Conservation (phyloP, 140 eudicot species). For the Stevia rebaudiana region DNA sequence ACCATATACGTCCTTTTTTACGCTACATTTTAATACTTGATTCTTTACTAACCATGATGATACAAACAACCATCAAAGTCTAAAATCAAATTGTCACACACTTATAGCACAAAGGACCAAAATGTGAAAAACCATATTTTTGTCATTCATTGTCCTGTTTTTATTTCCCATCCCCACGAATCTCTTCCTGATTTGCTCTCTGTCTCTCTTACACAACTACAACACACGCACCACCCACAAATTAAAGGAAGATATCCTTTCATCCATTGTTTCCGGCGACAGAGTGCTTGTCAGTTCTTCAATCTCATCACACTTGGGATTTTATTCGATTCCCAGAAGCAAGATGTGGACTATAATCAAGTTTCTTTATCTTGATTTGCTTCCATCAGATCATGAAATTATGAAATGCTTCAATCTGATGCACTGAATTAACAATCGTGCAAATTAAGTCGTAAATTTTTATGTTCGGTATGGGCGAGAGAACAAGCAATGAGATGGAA, state of each 20-base stretch:
- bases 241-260: neutral
- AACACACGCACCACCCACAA: neutral
- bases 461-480: conserved; percentile 46
- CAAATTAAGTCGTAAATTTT: neutral
- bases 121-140: neutral
- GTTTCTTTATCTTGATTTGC: conserved; percentile 31
- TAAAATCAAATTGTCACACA: neutral
- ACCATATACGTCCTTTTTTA: too few species aligned
- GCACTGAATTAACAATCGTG: neutral
- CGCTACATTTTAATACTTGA: too few species aligned
- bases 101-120: conserved; percentile 16
- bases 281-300: conserved; percentile 16
- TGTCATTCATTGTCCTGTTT: conserved; percentile 18
- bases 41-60: too few species aligned
- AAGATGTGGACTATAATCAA: conserved; percentile 29
- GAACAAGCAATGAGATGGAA: conserved; percentile 46
- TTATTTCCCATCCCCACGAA: conserved; percentile 26
- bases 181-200: conserved; percentile 35
- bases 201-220: conserved; percentile 18
- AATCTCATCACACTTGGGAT: neutral
- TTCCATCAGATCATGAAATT: conserved; percentile 32
- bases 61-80: too few species aligned
- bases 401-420: conserved; percentile 26
- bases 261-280: conserved; percentile 24
- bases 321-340: conserved; percentile 7